Percentiles rank a stretch among this genome's conserved stretches.
phyloP scores from a whole-genome alignment of 2,329 filamentous ascomycete genomes.

The Arthrobotrys sinensis region DNA sequence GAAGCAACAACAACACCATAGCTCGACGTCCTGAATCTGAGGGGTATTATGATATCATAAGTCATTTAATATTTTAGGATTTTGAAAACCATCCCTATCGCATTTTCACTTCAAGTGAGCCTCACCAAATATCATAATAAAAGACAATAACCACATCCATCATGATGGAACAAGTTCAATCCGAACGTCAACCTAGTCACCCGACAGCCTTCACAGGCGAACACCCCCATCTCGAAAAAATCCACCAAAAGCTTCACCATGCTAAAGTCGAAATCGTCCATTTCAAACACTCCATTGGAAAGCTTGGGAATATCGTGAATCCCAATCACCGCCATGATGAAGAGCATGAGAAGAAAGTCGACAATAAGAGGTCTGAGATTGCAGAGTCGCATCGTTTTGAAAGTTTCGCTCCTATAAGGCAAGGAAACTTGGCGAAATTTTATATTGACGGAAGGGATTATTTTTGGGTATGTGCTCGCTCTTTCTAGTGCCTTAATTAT shows the following conservation, averaged over 20 bases:
- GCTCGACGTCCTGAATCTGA: not conserved
- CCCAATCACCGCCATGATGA: slow-evolving; percentile 93
- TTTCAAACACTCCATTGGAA: slow-evolving; percentile 76
- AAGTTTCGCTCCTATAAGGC: slow-evolving; percentile 90
- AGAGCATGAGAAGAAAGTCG: slow-evolving; percentile 86
- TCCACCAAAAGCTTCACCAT: slow-evolving; percentile 67
- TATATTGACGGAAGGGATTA: slow-evolving; percentile 97
- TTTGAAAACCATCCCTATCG: not conserved
- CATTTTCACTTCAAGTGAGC: not conserved
- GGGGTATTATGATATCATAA: slow-evolving; percentile 24
- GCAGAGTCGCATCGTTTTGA: slow-evolving; percentile 83
- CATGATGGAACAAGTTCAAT: slow-evolving; percentile 43
- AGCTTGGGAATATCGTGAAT: slow-evolving; percentile 81
- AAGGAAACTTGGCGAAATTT: slow-evolving; percentile 93
- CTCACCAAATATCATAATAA: not conserved
- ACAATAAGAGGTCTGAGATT: slow-evolving; percentile 82
- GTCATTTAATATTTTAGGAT: not conserved
- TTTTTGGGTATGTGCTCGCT: slow-evolving; percentile 76
- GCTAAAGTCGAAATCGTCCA: slow-evolving; percentile 73
- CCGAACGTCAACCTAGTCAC: slow-evolving; percentile 17
- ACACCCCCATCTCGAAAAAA: slow-evolving; percentile 52
- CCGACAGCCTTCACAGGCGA: slow-evolving; percentile 33
- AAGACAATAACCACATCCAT: not conserved
- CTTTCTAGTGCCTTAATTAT: slow-evolving; percentile 29
- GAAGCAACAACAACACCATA: not conserved